Evolutionary conservation across 1,284 basidiomycete species (phyloP).

Genomic region (Golubevia sp.): DNA sequence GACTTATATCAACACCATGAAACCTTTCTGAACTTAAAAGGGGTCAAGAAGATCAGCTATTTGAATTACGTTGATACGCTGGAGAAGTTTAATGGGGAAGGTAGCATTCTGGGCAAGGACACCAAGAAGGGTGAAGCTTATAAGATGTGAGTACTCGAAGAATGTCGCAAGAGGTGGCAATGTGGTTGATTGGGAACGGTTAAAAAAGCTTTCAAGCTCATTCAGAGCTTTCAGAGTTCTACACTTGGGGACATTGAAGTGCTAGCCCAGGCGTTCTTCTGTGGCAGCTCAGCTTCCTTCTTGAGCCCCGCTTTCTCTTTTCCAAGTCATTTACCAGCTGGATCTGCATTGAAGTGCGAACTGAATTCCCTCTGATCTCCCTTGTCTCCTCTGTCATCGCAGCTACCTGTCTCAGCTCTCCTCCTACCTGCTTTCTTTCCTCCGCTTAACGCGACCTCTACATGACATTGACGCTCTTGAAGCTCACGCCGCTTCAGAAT

Average conservation of each 20-base stretch:
- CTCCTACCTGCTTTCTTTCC: conserved; percentile 82
- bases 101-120: background rate
- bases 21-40: conserved; percentile 76
- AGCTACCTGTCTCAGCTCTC: conserved; percentile 67
- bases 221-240: too few relatives aligned
- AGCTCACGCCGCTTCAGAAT: conserved; percentile 71
- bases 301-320: background rate
- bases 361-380: background rate
- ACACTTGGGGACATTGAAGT: too few relatives aligned
- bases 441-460: conserved; percentile 83
- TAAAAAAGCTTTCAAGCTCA: too few relatives aligned
- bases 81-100: conserved; percentile 74
- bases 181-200: too few relatives aligned
- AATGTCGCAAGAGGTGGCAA: too few relatives aligned
- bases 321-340: background rate
- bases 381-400: background rate
- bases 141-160: conserved; percentile 70
- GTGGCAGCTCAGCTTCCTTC: too few relatives aligned
- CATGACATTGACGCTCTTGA: conserved; percentile 78
- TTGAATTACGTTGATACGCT: conserved; percentile 74
- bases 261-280: too few relatives aligned
- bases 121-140: conserved; percentile 73
- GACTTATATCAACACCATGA: conserved; percentile 89
- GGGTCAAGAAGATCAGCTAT: conserved; percentile 85
- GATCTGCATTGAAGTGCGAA: background rate